Base-by-base conservation (phyloP, 257 asterid species). In the Nicotiana sylvestris region DNA sequence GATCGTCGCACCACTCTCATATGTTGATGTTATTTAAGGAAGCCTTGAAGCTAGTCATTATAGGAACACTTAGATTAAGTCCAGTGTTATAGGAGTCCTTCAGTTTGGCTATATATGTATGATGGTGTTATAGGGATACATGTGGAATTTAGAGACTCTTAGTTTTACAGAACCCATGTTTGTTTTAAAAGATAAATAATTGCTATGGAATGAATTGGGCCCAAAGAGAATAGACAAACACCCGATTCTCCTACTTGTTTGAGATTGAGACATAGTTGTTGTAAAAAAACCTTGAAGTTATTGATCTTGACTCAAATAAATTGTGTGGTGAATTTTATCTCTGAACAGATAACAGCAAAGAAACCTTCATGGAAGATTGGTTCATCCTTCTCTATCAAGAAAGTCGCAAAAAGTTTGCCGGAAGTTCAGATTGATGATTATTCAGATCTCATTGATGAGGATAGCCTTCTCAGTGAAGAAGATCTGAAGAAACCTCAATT, bases 301-400 rank as follows among this genome's bases (percentile, higher is more conserved):
- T n/a, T 60, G 66, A n/a, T n/a, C 66, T 60, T 60, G 13, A 60
- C 66, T 62, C 10, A 9, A 9, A 62, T 21, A 61, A 21, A 4
- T 3, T 15, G 2, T 25, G 16, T 62, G 67, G 35, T 29, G 27
- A 62, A 62, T 62, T 25, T 25, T 1, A 21, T 25, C 33, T 25
- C 6, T 83, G 32, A 46, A 55, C 90, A 96, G 97, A 74, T 92
- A 35, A 85, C 55, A 15, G 97, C 91, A 32, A 96, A 91, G 92
- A 96, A 93, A 87, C 90, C 97, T 62, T 91, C 96, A 57, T 96
- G 99, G 99, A 91, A 91, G 87, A 84, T 88, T 85, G 98, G 99
- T 84, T 96, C 98, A 43, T 92, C 97, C 37, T 94, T 96, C 83
- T 87, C 98, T 30, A 61, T 94, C 17, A 96, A 93, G 83, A 96